Evolutionary conservation across 2,329 filamentous ascomycete genomes (phyloP).

Genomic region (Blumeriella jaapii): DNA sequence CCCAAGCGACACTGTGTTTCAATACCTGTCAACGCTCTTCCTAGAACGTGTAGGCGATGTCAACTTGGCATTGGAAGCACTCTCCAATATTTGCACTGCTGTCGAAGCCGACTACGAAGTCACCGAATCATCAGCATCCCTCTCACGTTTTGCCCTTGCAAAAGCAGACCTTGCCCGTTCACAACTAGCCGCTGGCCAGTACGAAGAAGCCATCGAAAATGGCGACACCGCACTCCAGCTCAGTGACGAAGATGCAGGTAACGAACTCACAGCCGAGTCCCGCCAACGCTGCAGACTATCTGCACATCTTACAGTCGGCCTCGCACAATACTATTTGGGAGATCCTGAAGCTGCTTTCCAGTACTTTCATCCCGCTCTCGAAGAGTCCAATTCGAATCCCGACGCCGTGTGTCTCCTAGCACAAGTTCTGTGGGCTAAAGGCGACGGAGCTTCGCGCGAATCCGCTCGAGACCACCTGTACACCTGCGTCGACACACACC

Average conservation of each 20-base stretch:
- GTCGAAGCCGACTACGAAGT: slow-evolving; percentile 77
- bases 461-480: slow-evolving; percentile 73
- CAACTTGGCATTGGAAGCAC: slow-evolving; percentile 45
- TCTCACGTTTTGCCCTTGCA: slow-evolving; percentile 68
- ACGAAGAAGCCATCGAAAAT: slow-evolving; percentile 61
- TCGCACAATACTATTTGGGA: slow-evolving; percentile 65
- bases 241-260: slow-evolving; percentile 58
- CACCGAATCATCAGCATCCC: slow-evolving; percentile 62
- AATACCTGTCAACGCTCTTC: slow-evolving; percentile 70
- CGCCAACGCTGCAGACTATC: slow-evolving; percentile 66
- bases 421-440: slow-evolving; percentile 88
- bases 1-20: slow-evolving; percentile 58
- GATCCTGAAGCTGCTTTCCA: slow-evolving; percentile 58
- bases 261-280: slow-evolving; percentile 51
- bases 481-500: slow-evolving; percentile 60
- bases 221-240: slow-evolving; percentile 73
- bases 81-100: slow-evolving; percentile 54
- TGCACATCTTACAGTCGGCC: slow-evolving; percentile 72
- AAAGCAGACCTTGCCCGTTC: slow-evolving; percentile 82
- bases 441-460: slow-evolving; percentile 59
- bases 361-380: slow-evolving; percentile 70
- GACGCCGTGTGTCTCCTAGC: slow-evolving; percentile 81
- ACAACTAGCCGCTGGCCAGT: slow-evolving; percentile 57
- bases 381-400: slow-evolving; percentile 64
- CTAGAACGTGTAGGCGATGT: slow-evolving; percentile 69